Percentiles rank a stretch among this genome's conserved stretches.
Evolutionary conservation across 2,329 filamentous ascomycete species (phyloP).

Genomic region (Stemphylium lycopersici): DNA sequence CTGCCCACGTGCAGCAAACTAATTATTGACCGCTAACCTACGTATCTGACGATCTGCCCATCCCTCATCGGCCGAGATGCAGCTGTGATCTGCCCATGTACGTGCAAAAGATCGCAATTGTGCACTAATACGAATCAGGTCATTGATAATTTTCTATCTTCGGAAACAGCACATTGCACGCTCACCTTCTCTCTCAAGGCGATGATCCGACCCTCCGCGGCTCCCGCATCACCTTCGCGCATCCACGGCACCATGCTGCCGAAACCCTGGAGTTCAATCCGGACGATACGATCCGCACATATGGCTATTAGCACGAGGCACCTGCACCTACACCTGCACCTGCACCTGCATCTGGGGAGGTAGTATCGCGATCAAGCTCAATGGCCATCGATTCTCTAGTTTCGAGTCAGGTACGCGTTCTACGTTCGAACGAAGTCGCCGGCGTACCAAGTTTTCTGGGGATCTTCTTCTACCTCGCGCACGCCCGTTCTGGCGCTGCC

Average conservation of each 20-base stretch:
- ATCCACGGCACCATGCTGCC: neutral
- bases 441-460: neutral
- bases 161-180: neutral
- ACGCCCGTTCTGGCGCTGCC: neutral
- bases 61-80: neutral
- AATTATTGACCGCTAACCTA: neutral
- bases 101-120: neutral
- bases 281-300: neutral
- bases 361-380: neutral
- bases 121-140: conserved; percentile 4
- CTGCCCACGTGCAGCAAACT: neutral
- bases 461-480: neutral
- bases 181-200: neutral
- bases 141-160: conserved; percentile 10
- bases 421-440: neutral
- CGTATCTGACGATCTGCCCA: neutral
- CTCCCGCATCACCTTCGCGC: neutral
- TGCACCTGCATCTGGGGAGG: neutral
- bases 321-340: no score
- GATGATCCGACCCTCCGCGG: neutral
- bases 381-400: neutral
- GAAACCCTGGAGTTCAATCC: neutral
- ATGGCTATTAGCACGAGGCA: neutral
- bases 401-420: neutral
- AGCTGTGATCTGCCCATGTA: neutral